Percentiles rank a stretch among this genome's conserved stretches.
Evolutionary conservation across 768 basidiomycete species (phyloP).

Genomic region (Rubroboletus satanas): DNA sequence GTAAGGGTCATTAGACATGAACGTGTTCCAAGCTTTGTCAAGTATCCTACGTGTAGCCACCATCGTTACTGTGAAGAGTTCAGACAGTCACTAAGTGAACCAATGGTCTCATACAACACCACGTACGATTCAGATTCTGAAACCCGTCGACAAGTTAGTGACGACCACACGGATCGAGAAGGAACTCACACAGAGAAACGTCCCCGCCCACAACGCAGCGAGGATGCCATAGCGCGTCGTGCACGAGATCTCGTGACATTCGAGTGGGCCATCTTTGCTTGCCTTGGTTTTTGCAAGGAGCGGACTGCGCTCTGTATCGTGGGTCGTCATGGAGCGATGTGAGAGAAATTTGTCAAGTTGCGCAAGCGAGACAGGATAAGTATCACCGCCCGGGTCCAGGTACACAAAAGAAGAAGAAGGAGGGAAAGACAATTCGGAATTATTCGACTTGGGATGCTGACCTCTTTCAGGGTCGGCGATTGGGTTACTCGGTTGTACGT

Average conservation of each 20-base stretch:
- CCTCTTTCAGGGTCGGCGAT: not conserved
- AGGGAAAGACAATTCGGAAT: not conserved
- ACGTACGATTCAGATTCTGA: slow-evolving; percentile 16
- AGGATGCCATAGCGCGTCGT: slow-evolving; percentile 59
- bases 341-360: not conserved
- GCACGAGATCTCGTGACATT: slow-evolving; percentile 58
- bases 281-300: slow-evolving; percentile 16
- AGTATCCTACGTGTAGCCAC: slow-evolving; percentile 19
- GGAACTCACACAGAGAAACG: slow-evolving; percentile 63
- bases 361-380: not conserved
- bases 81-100: not conserved
- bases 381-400: not conserved
- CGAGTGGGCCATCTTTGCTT: slow-evolving; percentile 20
- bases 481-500: not conserved
- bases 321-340: not conserved
- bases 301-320: slow-evolving; percentile 24
- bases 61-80: slow-evolving; percentile 17
- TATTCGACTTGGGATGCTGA: not conserved
- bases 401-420: not conserved
- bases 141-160: not conserved
- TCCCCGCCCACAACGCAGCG: slow-evolving; percentile 64
- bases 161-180: not conserved
- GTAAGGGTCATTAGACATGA: slow-evolving; percentile 1
- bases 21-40: not conserved
- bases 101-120: not conserved